These are phyloP conservation scores for Eurotiales sp. DNA, from an alignment of 2,329 filamentous ascomycete genomes.

Conservation along the genomic window DNA sequence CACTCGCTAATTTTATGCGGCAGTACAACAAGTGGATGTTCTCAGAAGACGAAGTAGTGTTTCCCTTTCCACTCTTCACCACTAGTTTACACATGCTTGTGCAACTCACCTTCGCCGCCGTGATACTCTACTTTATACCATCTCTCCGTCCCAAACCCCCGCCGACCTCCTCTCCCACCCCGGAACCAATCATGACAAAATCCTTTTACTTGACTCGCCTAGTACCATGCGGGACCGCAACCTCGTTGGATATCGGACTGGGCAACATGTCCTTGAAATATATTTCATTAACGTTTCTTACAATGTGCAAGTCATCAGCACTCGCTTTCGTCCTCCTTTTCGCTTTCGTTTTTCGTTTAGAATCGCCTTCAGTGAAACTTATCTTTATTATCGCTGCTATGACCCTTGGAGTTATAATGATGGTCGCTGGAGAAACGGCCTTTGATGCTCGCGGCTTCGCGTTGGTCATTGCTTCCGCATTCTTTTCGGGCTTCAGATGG, in stretches of 20 bases:
- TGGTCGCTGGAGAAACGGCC: slow-evolving; percentile 92
- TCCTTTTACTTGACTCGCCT: slow-evolving; percentile 90
- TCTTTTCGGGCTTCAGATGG: slow-evolving; percentile 97
- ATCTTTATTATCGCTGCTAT: slow-evolving; percentile 85
- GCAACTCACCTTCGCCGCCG: slow-evolving; percentile 74
- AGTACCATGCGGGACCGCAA: slow-evolving; percentile 85
- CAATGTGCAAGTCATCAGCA: slow-evolving; percentile 98
- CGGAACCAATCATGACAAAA: slow-evolving; percentile 67
- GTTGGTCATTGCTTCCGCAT: slow-evolving; percentile 87
- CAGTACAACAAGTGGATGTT: slow-evolving; percentile 99
- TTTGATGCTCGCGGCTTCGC: slow-evolving; percentile 85
- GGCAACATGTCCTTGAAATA: slow-evolving; percentile 95
- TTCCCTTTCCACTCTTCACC: slow-evolving; percentile 91
- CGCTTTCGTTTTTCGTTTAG: slow-evolving; percentile 88
- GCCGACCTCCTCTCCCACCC: slow-evolving; percentile 40
- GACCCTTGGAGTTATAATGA: slow-evolving; percentile 92
- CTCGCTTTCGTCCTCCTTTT: slow-evolving; percentile 93
- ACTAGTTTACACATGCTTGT: slow-evolving; percentile 95
- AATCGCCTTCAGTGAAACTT: slow-evolving; percentile 79
- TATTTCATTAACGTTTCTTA: slow-evolving; percentile 96
- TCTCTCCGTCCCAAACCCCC: slow-evolving; percentile 66
- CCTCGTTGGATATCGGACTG: slow-evolving; percentile 89
- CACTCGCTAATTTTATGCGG: not conserved
- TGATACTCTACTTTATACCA: slow-evolving; percentile 79
- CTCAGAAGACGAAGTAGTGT: slow-evolving; percentile 75